Evolutionary conservation across 1,139 yeast genomes (phyloP).

Genomic region (Hansenula sp.): DNA sequence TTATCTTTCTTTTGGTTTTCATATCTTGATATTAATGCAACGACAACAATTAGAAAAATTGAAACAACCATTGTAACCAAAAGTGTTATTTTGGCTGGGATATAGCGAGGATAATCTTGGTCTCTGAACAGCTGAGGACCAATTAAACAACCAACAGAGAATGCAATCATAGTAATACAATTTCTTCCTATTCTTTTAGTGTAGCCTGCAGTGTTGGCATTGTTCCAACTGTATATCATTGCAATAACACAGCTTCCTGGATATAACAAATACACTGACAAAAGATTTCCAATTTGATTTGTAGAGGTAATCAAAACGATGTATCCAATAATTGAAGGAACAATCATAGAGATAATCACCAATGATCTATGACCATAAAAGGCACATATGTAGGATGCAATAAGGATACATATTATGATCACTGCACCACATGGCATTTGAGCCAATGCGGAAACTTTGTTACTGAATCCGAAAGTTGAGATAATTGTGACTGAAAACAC

Average conservation of each 20-base stretch:
- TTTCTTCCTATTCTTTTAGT: conserved; percentile 38
- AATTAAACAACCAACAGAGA: conserved; percentile 35
- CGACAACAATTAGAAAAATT: conserved; percentile 11
- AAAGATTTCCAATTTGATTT: conserved; percentile 36
- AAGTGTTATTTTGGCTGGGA: conserved; percentile 47
- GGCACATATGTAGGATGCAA: conserved; percentile 27
- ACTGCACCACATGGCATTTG: conserved; percentile 46
- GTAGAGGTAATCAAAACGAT: conserved; percentile 36
- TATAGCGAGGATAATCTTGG: conserved; percentile 36
- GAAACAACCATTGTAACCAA: conserved; percentile 34
- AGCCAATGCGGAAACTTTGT: conserved; percentile 41
- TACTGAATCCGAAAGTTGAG: conserved; percentile 32
- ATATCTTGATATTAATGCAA: conserved; percentile 27
- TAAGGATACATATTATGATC: conserved; percentile 30
- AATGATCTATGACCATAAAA: conserved; percentile 21
- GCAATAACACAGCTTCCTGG: conserved; percentile 37
- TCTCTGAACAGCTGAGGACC: conserved; percentile 41
- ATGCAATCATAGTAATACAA: conserved; percentile 37
- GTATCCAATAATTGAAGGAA: conserved; percentile 40
- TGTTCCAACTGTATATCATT: conserved; percentile 35
- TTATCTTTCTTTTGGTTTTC: conserved; percentile 29
- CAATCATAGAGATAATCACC: conserved; percentile 33
- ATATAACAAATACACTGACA: conserved; percentile 34
- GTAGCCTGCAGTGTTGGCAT: conserved; percentile 34
- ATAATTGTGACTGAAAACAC: conserved; percentile 31